phyloP scores from a whole-genome alignment of 345 rosid genomes.

The Salix exigua region DNA sequence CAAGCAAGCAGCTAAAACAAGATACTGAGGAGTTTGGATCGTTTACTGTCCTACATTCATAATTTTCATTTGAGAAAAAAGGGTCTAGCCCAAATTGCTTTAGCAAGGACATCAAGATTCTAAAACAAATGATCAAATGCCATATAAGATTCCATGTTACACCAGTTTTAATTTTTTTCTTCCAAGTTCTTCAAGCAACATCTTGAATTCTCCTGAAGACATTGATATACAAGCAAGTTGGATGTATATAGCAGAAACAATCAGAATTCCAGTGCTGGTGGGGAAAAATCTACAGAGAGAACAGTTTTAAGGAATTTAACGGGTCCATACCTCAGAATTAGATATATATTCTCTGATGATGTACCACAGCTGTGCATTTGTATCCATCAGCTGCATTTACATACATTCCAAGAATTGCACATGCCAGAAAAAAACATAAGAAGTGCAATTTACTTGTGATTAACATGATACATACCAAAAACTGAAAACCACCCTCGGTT shows the following conservation, averaged over 20 bases:
- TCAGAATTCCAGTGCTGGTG: neutral
- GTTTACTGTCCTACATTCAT: too few species aligned
- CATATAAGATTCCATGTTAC: neutral
- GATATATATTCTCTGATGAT: slow-evolving; percentile 91
- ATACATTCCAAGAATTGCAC: slow-evolving; percentile 17
- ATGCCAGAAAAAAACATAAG: slow-evolving; percentile 13
- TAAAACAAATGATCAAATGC: neutral
- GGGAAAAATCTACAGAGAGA: slow-evolving; percentile 4
- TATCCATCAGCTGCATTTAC: slow-evolving; percentile 83
- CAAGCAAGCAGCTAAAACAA: too few species aligned
- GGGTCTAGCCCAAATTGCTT: neutral
- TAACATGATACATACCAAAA: slow-evolving; percentile 62
- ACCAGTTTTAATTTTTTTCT: neutral
- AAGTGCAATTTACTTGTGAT: slow-evolving; percentile 18
- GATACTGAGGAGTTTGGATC: too few species aligned
- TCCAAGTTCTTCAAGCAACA: neutral
- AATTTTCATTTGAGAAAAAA: too few species aligned
- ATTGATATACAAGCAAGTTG: neutral
- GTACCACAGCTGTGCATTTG: slow-evolving; percentile 98
- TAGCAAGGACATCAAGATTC: neutral
- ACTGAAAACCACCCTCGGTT: slow-evolving; percentile 95
- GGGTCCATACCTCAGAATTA: slow-evolving; percentile 71
- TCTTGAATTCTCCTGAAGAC: neutral
- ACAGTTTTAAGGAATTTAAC: slow-evolving; percentile 16
- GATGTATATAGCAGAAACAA: neutral